These are phyloP conservation scores for Fomitopsis schrenkii DNA, from an alignment of 1,284 basidiomycete genomes.

Conservation along the genomic window DNA sequence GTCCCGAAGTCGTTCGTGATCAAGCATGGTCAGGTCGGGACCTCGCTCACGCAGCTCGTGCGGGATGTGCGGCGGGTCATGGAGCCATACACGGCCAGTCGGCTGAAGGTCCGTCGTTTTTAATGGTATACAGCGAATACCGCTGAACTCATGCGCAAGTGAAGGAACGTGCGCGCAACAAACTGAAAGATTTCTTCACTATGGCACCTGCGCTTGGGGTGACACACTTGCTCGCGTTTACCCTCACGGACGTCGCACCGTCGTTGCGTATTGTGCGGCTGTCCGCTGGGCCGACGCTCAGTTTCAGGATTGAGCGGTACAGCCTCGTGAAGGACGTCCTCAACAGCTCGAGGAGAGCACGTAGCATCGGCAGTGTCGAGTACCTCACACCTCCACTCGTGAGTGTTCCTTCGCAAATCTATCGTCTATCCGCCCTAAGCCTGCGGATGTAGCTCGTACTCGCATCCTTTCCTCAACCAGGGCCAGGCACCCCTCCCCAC, in stretches of 20 bases:
- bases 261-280: conserved; percentile 87
- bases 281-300: conserved; percentile 92
- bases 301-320: conserved; percentile 91
- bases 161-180: conserved; percentile 89
- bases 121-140: not conserved
- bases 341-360: conserved; percentile 61
- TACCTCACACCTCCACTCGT: conserved; percentile 86
- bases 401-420: conserved; percentile 25
- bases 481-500: conserved; percentile 66
- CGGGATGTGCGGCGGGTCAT: conserved; percentile 92
- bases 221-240: conserved; percentile 92
- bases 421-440: not conserved
- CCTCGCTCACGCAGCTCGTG: conserved; percentile 85
- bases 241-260: conserved; percentile 80
- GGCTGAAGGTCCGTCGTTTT: conserved; percentile 64
- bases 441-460: conserved; percentile 57
- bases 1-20: conserved; percentile 85
- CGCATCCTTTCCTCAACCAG: conserved; percentile 71
- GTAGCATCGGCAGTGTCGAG: conserved; percentile 73
- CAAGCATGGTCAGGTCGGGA: conserved; percentile 90
- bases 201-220: conserved; percentile 92
- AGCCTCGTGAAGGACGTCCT: conserved; percentile 85
- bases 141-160: conserved; percentile 23
- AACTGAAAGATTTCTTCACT: conserved; percentile 91
- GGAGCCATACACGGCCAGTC: conserved; percentile 96